Evolutionary conservation across 768 basidiomycete genomes (phyloP), one percentile per base, ranked within the genome.

Genomic region (Serendipita sp.): DNA sequence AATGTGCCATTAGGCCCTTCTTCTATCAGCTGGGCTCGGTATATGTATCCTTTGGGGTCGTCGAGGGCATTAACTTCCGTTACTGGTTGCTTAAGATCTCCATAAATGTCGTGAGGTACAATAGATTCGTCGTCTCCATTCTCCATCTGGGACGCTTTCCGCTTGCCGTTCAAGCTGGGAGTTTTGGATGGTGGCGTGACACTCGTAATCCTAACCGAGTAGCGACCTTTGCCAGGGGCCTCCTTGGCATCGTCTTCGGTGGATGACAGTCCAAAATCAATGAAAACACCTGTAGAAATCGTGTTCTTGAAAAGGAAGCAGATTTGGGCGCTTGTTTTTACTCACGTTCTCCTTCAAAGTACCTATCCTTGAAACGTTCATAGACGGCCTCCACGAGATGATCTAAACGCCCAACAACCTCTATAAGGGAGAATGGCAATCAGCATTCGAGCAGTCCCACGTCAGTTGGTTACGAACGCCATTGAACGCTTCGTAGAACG

Each of bases 361-460:
- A 99, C 31, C 96, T 82, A 75, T 98, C 89, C 69, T 93, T 92
- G 80, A 92, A 98, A 61, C 96, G 86, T 66, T 97, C 94, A 69
- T 84, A 96, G 42, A 97, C 89, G 58, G 87, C 85, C 72, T 99
- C 96, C 17, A 95, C 92, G 20, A 99, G 78, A 69, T 89, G 88
- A 74, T 99, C 95, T 62, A 98, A 77, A 64, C 96, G 86, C 51
- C 96, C 95, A 74, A 97, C 88, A 67, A 97, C 90, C 85, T 96
- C 94, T 96, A 73, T 41, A 66, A 68, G 67, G 31, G 53, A 65
- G 65, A 67, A 64, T 28, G 65, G 66, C 63, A 7, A 64, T 11
- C 20, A 67, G 68, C 61, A 68, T 63, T 3, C 50, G 61, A 64
- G 22, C 56, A 56, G 61, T 62, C 51, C 65, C 58, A 62, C 63